Conservation (phyloP, 116 monocot species). For the Zostera marina region DNA sequence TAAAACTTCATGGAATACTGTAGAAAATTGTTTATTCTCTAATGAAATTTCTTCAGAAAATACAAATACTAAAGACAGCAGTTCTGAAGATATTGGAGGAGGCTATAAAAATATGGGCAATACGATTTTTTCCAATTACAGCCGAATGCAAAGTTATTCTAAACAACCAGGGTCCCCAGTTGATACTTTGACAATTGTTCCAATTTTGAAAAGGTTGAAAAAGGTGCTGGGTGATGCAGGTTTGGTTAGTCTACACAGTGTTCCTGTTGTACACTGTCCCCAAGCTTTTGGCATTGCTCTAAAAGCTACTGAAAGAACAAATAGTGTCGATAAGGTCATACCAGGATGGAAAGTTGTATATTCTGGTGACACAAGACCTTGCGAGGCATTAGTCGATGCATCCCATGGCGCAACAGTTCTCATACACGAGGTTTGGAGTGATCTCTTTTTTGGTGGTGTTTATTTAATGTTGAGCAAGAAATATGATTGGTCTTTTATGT, state of each 20-base stretch:
- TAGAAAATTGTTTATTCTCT: slow-evolving; percentile 3
- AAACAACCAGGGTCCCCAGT: slow-evolving; percentile 43
- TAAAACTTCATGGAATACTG: slow-evolving; percentile 21
- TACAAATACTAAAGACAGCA: background rate
- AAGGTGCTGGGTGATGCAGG: slow-evolving; percentile 43
- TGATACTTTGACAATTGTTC: slow-evolving; percentile 20
- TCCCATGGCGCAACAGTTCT: slow-evolving; percentile 72
- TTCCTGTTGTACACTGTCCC: slow-evolving; percentile 84
- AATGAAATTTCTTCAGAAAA: slow-evolving; percentile 6
- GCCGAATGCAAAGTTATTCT: slow-evolving; percentile 67
- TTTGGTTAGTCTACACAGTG: slow-evolving; percentile 58
- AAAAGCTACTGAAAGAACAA: slow-evolving; percentile 41
- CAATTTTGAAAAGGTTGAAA: slow-evolving; percentile 40
- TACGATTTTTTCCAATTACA: slow-evolving; percentile 38
- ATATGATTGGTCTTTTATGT: no score
- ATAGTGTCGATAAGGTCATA: slow-evolving; percentile 33
- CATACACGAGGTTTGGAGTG: slow-evolving; percentile 67
- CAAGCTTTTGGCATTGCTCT: slow-evolving; percentile 84
- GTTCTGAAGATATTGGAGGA: background rate
- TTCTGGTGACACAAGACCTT: slow-evolving; percentile 96
- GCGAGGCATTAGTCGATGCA: slow-evolving; percentile 61
- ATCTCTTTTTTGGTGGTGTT: background rate
- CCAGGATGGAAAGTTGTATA: slow-evolving; percentile 98
- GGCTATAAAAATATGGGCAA: slow-evolving; percentile 9
- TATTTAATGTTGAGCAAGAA: background rate